Conservation (phyloP, 2,329 filamentous ascomycete species). For the Alternaria ethzedia region DNA sequence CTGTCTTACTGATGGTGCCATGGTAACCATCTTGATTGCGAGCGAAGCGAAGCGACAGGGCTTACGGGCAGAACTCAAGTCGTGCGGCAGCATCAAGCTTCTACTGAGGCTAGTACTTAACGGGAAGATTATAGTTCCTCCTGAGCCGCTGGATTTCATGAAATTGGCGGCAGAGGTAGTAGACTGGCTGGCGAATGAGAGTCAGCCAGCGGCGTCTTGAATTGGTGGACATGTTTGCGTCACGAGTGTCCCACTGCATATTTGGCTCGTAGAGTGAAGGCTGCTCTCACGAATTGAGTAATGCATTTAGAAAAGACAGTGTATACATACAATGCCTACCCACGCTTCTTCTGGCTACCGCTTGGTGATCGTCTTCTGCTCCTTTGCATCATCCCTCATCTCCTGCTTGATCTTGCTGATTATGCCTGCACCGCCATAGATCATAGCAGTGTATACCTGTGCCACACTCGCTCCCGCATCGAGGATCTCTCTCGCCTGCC, state of each 20-base stretch:
- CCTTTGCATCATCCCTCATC: constrained; percentile 53
- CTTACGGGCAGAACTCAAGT: not conserved
- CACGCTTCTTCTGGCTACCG: not conserved
- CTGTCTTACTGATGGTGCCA: not conserved
- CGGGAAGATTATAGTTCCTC: not conserved
- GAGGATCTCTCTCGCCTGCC: constrained; percentile 80
- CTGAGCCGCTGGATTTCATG: not conserved
- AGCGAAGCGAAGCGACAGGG: not conserved
- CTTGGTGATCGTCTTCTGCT: constrained; percentile 29
- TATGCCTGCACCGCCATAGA: constrained; percentile 68
- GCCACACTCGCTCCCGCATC: constrained; percentile 90
- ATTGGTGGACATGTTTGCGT: not conserved
- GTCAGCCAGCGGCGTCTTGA: not conserved
- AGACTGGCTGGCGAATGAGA: not conserved
- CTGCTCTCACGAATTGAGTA: not conserved
- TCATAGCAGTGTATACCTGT: constrained; percentile 85
- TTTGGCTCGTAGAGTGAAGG: not conserved
- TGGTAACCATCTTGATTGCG: not conserved
- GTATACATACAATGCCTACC: not conserved
- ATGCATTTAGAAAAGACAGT: not conserved
- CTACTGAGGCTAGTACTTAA: not conserved
- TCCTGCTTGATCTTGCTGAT: constrained; percentile 61
- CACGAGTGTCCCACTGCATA: not conserved
- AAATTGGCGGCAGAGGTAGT: not conserved
- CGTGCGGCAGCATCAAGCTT: not conserved